A percentile compares a stretch with the other conserved stretches of the same genome.
Conservation (phyloP, 78 protist species). For the Dictyostelium capitatum region DNA sequence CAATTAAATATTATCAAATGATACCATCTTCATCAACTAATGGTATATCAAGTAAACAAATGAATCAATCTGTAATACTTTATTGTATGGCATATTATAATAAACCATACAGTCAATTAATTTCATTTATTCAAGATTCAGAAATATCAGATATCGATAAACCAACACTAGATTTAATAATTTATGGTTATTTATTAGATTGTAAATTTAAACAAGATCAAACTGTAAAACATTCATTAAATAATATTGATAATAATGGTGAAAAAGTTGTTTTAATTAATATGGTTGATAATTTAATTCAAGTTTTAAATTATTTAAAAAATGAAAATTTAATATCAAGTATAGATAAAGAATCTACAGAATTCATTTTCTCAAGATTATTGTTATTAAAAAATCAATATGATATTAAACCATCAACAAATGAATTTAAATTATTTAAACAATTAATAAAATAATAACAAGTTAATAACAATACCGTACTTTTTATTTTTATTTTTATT, state of each 20-base stretch:
- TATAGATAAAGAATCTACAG: slow-evolving; percentile 8
- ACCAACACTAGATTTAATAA: slow-evolving; percentile 1
- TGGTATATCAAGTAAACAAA: background rate
- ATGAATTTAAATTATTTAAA: slow-evolving; percentile 4
- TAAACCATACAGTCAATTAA: background rate
- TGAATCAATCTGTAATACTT: slow-evolving; percentile 22
- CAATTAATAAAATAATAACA: slow-evolving; percentile 10
- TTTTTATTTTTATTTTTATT: too few relatives aligned
- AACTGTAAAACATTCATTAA: background rate
- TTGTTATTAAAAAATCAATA: background rate
- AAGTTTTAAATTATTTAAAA: slow-evolving; percentile 7
- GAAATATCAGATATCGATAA: background rate
- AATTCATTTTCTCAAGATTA: background rate
- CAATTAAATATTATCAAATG: slow-evolving; percentile 12
- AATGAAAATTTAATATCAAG: background rate
- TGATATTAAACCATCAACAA: slow-evolving; percentile 24
- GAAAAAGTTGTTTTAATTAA: background rate
- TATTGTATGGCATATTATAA: slow-evolving; percentile 26
- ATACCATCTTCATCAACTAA: background rate
- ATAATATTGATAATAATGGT: background rate
- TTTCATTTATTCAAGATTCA: background rate
- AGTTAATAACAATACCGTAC: too few relatives aligned
- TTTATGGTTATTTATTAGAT: slow-evolving; percentile 23
- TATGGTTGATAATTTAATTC: slow-evolving; percentile 12
- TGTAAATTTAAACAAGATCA: slow-evolving; percentile 23